A percentile compares a stretch with the other conserved stretches of the same genome.
These are phyloP conservation scores for Diaporthe amygdali DNA, from an alignment of 2,329 filamentous ascomycete genomes.

Conservation along the genomic window DNA sequence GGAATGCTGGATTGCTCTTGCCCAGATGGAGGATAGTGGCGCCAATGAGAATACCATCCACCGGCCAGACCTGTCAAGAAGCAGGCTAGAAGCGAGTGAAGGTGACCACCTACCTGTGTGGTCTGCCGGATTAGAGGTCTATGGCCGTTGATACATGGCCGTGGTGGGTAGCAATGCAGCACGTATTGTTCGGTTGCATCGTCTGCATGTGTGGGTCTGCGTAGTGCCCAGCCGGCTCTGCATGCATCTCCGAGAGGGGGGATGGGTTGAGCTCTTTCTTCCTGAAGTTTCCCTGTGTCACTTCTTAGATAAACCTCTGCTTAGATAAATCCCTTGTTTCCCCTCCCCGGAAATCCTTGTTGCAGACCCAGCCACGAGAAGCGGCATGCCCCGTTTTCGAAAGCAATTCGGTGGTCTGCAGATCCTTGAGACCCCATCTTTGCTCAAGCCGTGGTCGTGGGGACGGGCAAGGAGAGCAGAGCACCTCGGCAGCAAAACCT, in stretches of 20 bases:
- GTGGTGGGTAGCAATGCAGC: slow-evolving; percentile 1
- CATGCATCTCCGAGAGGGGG: slow-evolving; percentile 2
- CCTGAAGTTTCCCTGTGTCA: not conserved
- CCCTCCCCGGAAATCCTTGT: not conserved
- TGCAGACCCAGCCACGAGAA: not conserved
- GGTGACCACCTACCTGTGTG: not conserved
- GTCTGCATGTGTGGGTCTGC: slow-evolving; percentile 4
- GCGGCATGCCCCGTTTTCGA: not conserved
- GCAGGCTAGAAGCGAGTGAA: not conserved
- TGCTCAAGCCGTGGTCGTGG: too few relatives aligned
- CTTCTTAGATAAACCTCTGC: not conserved
- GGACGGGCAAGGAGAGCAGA: not conserved
- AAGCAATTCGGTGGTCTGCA: not conserved
- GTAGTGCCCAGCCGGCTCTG: not conserved
- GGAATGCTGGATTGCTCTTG: not conserved
- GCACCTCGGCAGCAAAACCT: slow-evolving; percentile 15
- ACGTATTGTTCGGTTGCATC: not conserved
- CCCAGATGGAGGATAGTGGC: not conserved
- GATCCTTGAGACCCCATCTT: not conserved
- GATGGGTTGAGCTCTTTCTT: not conserved
- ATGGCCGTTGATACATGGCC: not conserved
- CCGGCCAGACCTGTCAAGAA: not conserved
- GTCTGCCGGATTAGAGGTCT: not conserved
- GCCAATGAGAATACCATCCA: not conserved
- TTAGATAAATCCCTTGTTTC: not conserved